Conservation (phyloP, 2,329 filamentous ascomycete species). For the Colletotrichum sp. region DNA sequence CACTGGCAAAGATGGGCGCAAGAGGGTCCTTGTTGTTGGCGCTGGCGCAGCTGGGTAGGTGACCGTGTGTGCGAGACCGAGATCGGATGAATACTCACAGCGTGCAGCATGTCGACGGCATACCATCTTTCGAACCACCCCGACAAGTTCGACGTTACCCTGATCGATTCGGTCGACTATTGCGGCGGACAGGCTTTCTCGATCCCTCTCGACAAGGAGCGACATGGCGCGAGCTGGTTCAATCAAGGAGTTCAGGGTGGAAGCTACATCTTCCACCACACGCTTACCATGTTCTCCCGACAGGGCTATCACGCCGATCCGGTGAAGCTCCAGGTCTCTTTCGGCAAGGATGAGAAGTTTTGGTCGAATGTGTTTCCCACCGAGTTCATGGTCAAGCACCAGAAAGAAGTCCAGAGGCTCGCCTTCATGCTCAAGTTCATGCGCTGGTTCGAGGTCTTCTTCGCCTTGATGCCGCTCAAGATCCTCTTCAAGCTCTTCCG, state of each 20-base stretch:
- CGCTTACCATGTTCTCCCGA: slow-evolving; percentile 63
- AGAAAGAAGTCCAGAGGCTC: slow-evolving; percentile 59
- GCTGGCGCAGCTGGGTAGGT: slow-evolving; percentile 43
- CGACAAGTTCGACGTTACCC: slow-evolving; percentile 63
- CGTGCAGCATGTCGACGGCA: slow-evolving; percentile 57
- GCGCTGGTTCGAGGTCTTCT: slow-evolving; percentile 58
- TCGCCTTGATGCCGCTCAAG: slow-evolving; percentile 64
- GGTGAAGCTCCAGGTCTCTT: slow-evolving; percentile 65
- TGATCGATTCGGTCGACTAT: slow-evolving; percentile 61
- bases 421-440: slow-evolving; percentile 57
- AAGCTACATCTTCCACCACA: slow-evolving; percentile 64
- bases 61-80: neutral
- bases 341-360: slow-evolving; percentile 62
- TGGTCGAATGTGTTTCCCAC: slow-evolving; percentile 69
- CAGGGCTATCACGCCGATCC: slow-evolving; percentile 54
- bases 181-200: slow-evolving; percentile 69
- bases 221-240: slow-evolving; percentile 64
- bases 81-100: neutral
- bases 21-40: slow-evolving; percentile 43
- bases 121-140: slow-evolving; percentile 64
- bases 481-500: slow-evolving; percentile 67
- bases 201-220: slow-evolving; percentile 62
- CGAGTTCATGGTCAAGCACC: slow-evolving; percentile 55
- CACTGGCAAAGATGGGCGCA: slow-evolving; percentile 21
- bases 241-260: slow-evolving; percentile 69